A percentile compares a stretch with the other conserved stretches of the same genome.
phyloP scores from a whole-genome alignment of 352 stramenopile species.

The Blastocystis sp. region DNA sequence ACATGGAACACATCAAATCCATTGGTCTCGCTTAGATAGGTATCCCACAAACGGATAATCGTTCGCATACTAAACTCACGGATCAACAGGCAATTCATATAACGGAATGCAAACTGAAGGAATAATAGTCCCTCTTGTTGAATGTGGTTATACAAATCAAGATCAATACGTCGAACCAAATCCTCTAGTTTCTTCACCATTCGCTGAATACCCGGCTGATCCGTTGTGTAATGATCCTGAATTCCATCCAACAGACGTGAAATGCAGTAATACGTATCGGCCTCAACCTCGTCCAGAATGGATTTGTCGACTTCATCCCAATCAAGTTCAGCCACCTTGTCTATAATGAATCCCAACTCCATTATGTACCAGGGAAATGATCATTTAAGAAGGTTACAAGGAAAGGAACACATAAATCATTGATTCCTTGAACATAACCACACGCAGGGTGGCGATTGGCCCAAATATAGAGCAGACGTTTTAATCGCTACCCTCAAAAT shows the following conservation, averaged over 20 bases:
- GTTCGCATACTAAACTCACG: constrained; percentile 86
- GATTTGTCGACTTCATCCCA: constrained; percentile 72
- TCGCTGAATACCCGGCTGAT: constrained; percentile 91
- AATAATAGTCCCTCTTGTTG: constrained; percentile 82
- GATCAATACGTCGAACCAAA: constrained; percentile 88
- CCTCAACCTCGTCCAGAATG: constrained; percentile 80
- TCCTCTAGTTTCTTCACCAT: constrained; percentile 95
- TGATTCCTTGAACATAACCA: constrained; percentile 95
- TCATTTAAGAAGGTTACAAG: constrained; percentile 82
- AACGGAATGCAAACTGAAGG: constrained; percentile 98
- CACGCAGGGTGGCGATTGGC: constrained; percentile 91
- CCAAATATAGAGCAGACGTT: constrained; percentile 95
- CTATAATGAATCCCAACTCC: background rate
- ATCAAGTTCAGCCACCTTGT: constrained; percentile 65
- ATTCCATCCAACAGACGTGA: constrained; percentile 95
- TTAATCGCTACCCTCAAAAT: constrained; percentile 73
- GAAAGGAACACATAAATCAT: constrained; percentile 93
- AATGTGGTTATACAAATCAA: constrained; percentile 85
- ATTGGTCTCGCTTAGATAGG: constrained; percentile 91
- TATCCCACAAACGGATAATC: constrained; percentile 96
- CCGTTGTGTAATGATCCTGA: constrained; percentile 97
- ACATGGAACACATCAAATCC: constrained; percentile 99
- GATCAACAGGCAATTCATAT: constrained; percentile 99
- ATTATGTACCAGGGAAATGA: constrained; percentile 15
- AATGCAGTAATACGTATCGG: constrained; percentile 96